Evolutionary conservation across 805 yeast species (phyloP), one percentile per base, ranked within the genome.

Genomic region (Zygotorulaspora sp.): DNA sequence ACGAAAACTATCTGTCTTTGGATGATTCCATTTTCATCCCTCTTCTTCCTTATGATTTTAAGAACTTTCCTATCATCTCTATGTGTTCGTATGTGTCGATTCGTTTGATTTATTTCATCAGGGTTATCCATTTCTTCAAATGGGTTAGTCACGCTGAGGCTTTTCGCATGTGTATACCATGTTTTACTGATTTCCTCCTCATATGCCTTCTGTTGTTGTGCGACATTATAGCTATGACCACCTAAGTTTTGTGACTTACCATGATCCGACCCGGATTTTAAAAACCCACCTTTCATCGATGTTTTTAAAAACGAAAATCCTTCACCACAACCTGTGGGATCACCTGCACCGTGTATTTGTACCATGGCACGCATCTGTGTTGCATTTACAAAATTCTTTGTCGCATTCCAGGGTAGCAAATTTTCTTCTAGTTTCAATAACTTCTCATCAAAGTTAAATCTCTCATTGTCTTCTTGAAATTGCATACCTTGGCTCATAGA

Each of bases 351-450:
- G 56, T 86, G 86, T 17, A 92, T 75, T 55, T 88, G 96, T 29
- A 92, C 71, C 97, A 92, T 92, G 0, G 97, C 94, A 53, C 94
- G 89, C 38, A 96, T 95, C 57, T 89, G 97, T 16, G 95, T 88
- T 2, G 97, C 92, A 58, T 80, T 85, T 38, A 89, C 78, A 55
- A 92, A 92, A 61, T 92, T 92, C 44, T 87, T 73, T 0, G 96
- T 80, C n/a, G 82, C 71, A 58, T 86, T 89, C 98, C 98, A 92
- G 0, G 96, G 90, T 1, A 97, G 81, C 35, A 86, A 64, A 53
- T 87, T 95, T 49, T 87, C 95, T 48, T 86, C 88, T 23, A 85
- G 64, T 33, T 81, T 78, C 24, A 73, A 75, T 25, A 80, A 77
- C 48, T 64, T 66, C 36, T 67, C 68, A 46, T 65, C 63, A 22